phyloP scores from a whole-genome alignment of 495 filamentous ascomycete genomes.

The Platismatia glauca region DNA sequence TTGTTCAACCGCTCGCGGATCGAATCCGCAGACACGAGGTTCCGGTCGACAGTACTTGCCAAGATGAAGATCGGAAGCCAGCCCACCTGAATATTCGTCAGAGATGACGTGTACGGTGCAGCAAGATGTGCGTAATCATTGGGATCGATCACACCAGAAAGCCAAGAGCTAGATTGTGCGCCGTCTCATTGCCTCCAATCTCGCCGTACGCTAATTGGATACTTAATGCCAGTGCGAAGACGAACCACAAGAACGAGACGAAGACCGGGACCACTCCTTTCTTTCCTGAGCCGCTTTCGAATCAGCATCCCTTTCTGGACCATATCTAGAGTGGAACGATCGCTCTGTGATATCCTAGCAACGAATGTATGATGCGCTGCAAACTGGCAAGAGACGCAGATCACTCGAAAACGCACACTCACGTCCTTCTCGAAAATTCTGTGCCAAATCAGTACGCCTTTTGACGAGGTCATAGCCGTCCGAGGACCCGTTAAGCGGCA shows the following conservation, averaged over 20 bases:
- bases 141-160: constrained; percentile 24
- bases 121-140: no score
- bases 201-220: constrained; percentile 32
- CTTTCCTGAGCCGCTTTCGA: constrained; percentile 1
- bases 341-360: no score
- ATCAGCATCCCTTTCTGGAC: no score
- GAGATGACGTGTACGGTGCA: constrained; percentile 2
- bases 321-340: no score
- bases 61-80: constrained; percentile 36
- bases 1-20: constrained; percentile 10
- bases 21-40: constrained; percentile 36
- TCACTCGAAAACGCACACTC: no score
- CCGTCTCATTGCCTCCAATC: constrained; percentile 35
- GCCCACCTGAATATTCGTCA: constrained; percentile 25
- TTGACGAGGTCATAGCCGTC: constrained; percentile 24
- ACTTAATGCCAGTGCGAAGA: constrained; percentile 31
- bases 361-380: no score
- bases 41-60: constrained; percentile 41
- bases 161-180: constrained; percentile 42
- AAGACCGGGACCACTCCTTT: constrained; percentile 36
- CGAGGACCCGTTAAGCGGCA: constrained; percentile 22
- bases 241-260: constrained; percentile 35
- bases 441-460: constrained; percentile 28
- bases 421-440: constrained; percentile 30
- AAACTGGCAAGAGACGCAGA: no score